Evolutionary conservation across 2,329 filamentous ascomycete genomes (phyloP).

Genomic region (Apiospora marii): DNA sequence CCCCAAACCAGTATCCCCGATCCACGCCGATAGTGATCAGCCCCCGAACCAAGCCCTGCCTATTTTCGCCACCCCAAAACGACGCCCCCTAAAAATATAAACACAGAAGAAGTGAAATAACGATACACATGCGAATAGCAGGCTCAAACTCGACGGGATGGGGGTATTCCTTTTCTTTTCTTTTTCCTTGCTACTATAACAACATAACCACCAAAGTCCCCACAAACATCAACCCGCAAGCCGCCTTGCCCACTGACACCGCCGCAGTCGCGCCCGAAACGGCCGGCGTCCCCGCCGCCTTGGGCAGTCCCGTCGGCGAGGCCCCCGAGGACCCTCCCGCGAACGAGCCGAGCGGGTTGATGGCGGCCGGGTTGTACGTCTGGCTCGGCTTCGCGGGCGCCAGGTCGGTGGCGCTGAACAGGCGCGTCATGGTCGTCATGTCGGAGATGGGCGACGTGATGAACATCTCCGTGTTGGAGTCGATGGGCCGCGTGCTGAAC

Average conservation of each 20-base stretch:
- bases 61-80: neutral
- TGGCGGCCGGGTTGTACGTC: neutral
- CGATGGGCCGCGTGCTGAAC: slow-evolving; percentile 8
- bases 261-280: neutral
- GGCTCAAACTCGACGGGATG: neutral
- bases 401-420: slow-evolving; percentile 4
- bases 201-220: neutral
- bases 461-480: slow-evolving; percentile 7
- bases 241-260: neutral
- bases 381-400: neutral
- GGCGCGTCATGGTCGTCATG: neutral
- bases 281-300: neutral
- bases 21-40: no score
- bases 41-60: neutral
- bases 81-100: neutral
- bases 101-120: slow-evolving; percentile 11
- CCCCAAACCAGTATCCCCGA: no score
- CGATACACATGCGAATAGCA: neutral
- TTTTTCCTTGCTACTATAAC: neutral
- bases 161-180: neutral
- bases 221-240: neutral
- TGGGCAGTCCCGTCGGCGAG: neutral
- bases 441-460: neutral
- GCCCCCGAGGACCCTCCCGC: neutral
- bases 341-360: neutral